Conservation (phyloP, 116 monocot species). For the Iris pallida region DNA sequence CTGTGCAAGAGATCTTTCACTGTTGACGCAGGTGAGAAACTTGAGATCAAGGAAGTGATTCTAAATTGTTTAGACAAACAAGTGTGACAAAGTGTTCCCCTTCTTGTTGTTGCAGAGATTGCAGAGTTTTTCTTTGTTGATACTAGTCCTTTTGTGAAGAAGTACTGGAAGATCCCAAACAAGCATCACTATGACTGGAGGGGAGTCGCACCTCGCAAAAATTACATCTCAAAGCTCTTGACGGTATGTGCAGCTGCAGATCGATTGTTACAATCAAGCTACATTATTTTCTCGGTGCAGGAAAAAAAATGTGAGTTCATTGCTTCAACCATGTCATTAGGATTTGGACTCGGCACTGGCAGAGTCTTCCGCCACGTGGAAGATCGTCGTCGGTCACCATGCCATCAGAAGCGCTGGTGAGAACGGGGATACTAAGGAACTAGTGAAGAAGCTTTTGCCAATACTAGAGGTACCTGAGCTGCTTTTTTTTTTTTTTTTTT, state of each 20-base stretch:
- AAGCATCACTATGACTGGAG: conserved; percentile 49
- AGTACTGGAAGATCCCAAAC: conserved; percentile 48
- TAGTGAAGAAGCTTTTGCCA: conserved; percentile 30
- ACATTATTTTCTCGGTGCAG: no score
- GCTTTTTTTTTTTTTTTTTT: no score
- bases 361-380: conserved; percentile 40
- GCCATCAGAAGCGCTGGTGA: conserved; percentile 32
- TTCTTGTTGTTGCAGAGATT: conserved; percentile 17
- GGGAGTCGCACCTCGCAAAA: conserved; percentile 36
- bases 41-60: neutral
- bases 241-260: conserved; percentile 15
- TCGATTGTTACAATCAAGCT: no score
- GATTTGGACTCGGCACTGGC: conserved; percentile 26
- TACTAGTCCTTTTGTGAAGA: conserved; percentile 28
- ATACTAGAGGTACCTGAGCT: no score
- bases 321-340: conserved; percentile 2
- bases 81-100: neutral
- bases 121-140: conserved; percentile 38
- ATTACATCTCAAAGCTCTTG: conserved; percentile 29
- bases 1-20: conserved; percentile 45
- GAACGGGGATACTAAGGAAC: conserved; percentile 31
- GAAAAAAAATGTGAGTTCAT: no score
- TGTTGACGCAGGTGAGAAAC: conserved; percentile 22
- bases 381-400: conserved; percentile 43
- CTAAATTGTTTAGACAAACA: no score